A percentile compares a stretch with the other conserved stretches of the same genome.
These are phyloP conservation scores for Schoenoplectus triqueter DNA, from an alignment of 202 grass and related monocot species.

Conservation along the genomic window DNA sequence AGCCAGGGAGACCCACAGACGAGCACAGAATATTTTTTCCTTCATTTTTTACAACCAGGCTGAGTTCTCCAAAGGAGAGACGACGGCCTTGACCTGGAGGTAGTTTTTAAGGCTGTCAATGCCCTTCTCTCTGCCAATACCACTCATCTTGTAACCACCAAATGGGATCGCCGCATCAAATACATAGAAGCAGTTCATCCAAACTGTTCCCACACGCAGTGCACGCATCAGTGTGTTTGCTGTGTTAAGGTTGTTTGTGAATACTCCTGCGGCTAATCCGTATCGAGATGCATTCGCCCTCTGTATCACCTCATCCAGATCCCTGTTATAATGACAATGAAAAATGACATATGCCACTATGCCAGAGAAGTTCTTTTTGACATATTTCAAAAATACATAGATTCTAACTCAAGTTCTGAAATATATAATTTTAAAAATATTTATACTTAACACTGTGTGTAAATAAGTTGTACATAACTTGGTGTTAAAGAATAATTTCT, in stretches of 20 bases:
- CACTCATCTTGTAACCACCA: constrained; percentile 82
- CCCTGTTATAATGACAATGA: constrained; percentile 27
- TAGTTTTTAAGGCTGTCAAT: constrained; percentile 60
- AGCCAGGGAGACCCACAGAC: neutral
- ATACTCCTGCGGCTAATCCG: constrained; percentile 69
- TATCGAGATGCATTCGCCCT: constrained; percentile 58
- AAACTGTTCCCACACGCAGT: constrained; percentile 59
- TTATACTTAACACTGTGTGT: too few species aligned
- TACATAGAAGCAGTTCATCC: constrained; percentile 71
- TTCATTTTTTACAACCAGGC: constrained; percentile 47
- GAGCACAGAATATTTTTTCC: too few species aligned
- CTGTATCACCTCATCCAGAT: constrained; percentile 55
- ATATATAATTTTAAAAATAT: too few species aligned
- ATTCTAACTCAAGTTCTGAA: too few species aligned
- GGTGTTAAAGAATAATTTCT: too few species aligned
- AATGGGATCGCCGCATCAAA: constrained; percentile 65
- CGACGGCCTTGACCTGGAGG: constrained; percentile 67
- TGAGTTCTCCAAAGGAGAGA: constrained; percentile 49
- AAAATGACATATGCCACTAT: too few species aligned
- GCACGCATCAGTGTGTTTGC: constrained; percentile 61
- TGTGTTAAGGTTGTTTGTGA: constrained; percentile 56
- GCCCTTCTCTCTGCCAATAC: constrained; percentile 63
- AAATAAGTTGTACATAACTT: too few species aligned
- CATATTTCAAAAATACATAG: too few species aligned
- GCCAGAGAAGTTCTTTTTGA: too few species aligned